Evolutionary conservation across 2,329 filamentous ascomycete genomes (phyloP).

Genomic region (Blumeria graminis): DNA sequence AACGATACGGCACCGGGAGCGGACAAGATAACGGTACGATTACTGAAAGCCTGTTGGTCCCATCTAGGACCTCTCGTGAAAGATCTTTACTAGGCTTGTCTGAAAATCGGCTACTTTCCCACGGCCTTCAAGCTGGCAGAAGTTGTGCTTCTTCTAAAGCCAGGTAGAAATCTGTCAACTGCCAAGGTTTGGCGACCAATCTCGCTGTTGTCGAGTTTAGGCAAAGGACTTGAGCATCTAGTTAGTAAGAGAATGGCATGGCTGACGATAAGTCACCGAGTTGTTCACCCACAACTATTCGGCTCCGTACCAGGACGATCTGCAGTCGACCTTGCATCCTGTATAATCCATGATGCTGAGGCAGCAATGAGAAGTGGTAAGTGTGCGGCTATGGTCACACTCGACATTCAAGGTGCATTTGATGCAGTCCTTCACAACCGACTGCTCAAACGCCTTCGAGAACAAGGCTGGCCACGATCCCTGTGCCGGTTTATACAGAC

Average conservation of each 20-base stretch:
- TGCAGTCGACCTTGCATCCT: background rate
- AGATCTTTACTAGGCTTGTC: background rate
- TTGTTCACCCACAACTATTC: background rate
- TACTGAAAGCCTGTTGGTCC: no score
- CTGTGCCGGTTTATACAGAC: background rate
- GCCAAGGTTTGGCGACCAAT: background rate
- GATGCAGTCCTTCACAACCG: background rate
- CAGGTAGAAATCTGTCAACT: no score
- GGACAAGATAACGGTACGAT: no score
- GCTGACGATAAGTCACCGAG: background rate
- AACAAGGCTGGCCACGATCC: background rate
- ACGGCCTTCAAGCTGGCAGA: background rate
- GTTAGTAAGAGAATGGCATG: background rate
- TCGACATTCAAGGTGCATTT: background rate
- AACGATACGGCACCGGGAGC: no score
- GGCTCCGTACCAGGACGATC: background rate
- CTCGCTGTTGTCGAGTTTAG: background rate
- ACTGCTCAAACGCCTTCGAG: background rate
- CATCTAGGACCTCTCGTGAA: background rate
- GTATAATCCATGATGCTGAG: background rate
- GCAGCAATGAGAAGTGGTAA: background rate
- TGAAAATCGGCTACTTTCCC: background rate
- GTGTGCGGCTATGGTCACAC: background rate
- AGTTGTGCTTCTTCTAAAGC: background rate
- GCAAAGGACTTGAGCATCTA: background rate